These are phyloP conservation scores for Yarrowia sp. DNA, from an alignment of 805 yeast genomes.

Conservation along the genomic window DNA sequence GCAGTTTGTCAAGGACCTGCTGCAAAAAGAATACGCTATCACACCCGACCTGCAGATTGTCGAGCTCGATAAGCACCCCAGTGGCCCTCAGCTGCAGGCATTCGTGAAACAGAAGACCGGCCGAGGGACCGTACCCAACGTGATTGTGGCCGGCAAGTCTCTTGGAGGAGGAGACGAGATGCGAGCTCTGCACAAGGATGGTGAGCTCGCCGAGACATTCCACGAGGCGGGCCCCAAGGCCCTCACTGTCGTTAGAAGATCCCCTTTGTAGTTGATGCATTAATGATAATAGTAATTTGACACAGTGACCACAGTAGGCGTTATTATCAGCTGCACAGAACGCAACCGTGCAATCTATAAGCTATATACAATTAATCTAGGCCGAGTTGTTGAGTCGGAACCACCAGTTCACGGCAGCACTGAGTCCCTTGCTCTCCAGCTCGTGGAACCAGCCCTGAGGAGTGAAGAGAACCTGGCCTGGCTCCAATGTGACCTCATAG, in stretches of 20 bases:
- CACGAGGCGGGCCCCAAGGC: constrained; percentile 31
- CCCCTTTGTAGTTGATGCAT: constrained; percentile 3
- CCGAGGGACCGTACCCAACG: constrained; percentile 86
- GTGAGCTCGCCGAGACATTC: constrained; percentile 51
- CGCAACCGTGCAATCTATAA: not conserved
- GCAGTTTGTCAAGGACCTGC: constrained; percentile 61
- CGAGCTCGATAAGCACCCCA: constrained; percentile 75
- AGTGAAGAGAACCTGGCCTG: constrained; percentile 14
- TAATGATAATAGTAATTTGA: not conserved
- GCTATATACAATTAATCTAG: not conserved
- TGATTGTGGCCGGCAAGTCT: constrained; percentile 67
- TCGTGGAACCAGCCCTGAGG: constrained; percentile 23
- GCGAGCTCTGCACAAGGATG: constrained; percentile 54
- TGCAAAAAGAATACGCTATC: constrained; percentile 61
- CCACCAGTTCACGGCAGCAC: constrained; percentile 23
- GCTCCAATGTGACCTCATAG: constrained; percentile 1
- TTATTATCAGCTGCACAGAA: too few relatives aligned
- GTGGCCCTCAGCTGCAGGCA: constrained; percentile 72
- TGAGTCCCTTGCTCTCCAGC: not conserved
- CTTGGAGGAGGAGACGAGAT: constrained; percentile 91
- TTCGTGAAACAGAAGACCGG: constrained; percentile 68
- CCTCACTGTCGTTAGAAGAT: constrained; percentile 7
- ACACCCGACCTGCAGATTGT: constrained; percentile 70
- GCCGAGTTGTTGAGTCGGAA: not conserved
- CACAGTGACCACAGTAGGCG: too few relatives aligned